These are phyloP conservation scores for Beauveria caledonica DNA, from an alignment of 2,329 filamentous ascomycete species.

Conservation along the genomic window DNA sequence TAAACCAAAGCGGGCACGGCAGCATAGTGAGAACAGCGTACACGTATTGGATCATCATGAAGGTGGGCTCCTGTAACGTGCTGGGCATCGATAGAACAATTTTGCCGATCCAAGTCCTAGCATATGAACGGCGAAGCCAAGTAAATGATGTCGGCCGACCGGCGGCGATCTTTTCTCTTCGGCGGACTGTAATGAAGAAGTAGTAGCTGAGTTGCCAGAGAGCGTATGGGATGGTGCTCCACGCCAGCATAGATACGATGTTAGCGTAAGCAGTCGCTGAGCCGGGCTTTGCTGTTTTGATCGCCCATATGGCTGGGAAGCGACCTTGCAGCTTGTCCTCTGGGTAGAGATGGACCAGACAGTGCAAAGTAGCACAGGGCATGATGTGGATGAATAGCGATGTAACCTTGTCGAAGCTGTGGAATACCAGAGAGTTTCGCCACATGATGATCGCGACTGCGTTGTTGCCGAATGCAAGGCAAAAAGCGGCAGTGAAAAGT, in stretches of 20 bases:
- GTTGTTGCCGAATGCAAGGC: constrained; percentile 91
- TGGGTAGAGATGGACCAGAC: constrained; percentile 75
- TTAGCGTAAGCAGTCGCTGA: constrained; percentile 71
- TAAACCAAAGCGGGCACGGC: constrained; percentile 92
- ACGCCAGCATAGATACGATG: constrained; percentile 77
- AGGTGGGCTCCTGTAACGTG: constrained; percentile 72
- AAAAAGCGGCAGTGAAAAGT: constrained; percentile 86
- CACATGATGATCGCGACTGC: constrained; percentile 98
- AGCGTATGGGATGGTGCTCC: constrained; percentile 88
- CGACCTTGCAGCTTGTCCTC: constrained; percentile 54
- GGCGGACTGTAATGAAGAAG: constrained; percentile 87
- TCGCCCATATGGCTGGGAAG: constrained; percentile 79
- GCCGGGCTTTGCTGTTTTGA: constrained; percentile 61
- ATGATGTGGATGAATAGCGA: constrained; percentile 99
- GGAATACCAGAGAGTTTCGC: constrained; percentile 96
- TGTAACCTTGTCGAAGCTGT: constrained; percentile 96
- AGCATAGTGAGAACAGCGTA: constrained; percentile 92
- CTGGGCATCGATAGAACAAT: constrained; percentile 72
- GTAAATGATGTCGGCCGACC: constrained; percentile 95
- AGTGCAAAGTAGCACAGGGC: constrained; percentile 90
- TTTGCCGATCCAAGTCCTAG: constrained; percentile 80
- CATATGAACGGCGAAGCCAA: constrained; percentile 88
- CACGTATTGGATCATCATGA: constrained; percentile 91
- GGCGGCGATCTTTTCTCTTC: constrained; percentile 91
- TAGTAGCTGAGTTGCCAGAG: constrained; percentile 92